A percentile compares a stretch with the other conserved stretches of the same genome.
Conservation (phyloP, 257 asterid genomes). For the Buddleja alternifolia region DNA sequence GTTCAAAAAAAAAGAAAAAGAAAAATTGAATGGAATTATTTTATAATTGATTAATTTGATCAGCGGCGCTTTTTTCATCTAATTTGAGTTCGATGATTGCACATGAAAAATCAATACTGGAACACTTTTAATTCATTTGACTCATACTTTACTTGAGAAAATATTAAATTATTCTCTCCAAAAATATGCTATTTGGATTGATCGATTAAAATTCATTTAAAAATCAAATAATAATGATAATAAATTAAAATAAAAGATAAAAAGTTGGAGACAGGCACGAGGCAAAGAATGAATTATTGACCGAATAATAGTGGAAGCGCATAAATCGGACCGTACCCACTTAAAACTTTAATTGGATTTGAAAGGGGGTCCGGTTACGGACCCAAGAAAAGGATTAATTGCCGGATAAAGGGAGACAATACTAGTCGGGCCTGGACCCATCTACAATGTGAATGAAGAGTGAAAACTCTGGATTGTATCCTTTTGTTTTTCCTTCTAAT, state of each 20-base stretch:
- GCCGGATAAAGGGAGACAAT: conserved; percentile 51
- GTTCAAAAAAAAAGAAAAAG: no score
- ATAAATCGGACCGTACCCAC: conserved; percentile 37
- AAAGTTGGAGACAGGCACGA: neutral
- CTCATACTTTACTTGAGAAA: no score
- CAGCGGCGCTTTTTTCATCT: no score
- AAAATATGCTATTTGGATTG: no score
- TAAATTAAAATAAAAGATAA: neutral
- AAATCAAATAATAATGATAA: no score
- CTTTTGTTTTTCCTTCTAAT: no score
- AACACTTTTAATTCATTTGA: no score
- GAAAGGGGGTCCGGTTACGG: conserved; percentile 32
- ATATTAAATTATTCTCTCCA: no score
- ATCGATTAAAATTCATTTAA: neutral
- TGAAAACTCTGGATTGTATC: conserved; percentile 25
- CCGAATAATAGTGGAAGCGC: conserved; percentile 44
- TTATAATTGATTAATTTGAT: no score
- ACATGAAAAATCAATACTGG: no score
- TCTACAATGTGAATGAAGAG: conserved; percentile 7
- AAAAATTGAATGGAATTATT: no score
- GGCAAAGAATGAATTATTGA: conserved; percentile 42
- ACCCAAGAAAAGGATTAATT: conserved; percentile 42
- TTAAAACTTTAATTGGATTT: conserved; percentile 32
- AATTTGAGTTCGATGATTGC: no score
- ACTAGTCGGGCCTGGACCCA: conserved; percentile 32